Evolutionary conservation across 768 basidiomycete species (phyloP).

Genomic region (Boletus rubescentipes): DNA sequence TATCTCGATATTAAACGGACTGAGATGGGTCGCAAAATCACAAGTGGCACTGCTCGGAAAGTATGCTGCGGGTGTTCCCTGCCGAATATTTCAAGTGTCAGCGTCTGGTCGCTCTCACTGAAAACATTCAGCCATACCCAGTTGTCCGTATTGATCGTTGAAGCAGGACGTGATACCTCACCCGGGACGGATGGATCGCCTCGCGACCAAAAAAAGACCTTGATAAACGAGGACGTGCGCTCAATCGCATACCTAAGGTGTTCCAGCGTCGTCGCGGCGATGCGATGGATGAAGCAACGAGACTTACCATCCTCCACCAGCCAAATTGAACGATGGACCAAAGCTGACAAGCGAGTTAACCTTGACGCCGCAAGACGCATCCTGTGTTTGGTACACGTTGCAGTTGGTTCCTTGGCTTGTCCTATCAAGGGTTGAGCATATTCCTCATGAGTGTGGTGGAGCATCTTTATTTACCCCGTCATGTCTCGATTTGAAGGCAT

Average conservation of each 20-base stretch:
- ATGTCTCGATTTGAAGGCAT: slow-evolving; percentile 32
- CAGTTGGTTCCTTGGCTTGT: slow-evolving; percentile 30
- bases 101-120: background rate
- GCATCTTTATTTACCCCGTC: slow-evolving; percentile 28
- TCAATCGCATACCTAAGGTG: slow-evolving; percentile 37
- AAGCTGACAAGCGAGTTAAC: slow-evolving; percentile 27
- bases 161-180: slow-evolving; percentile 29
- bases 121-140: slow-evolving; percentile 23
- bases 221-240: slow-evolving; percentile 33
- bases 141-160: slow-evolving; percentile 13
- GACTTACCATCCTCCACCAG: slow-evolving; percentile 37
- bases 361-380: slow-evolving; percentile 33
- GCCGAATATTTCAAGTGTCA: background rate
- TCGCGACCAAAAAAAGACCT: slow-evolving; percentile 42
- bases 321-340: slow-evolving; percentile 36
- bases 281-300: background rate
- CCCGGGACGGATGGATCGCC: slow-evolving; percentile 29
- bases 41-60: slow-evolving; percentile 60
- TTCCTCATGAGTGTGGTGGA: background rate
- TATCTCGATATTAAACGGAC: slow-evolving; percentile 62
- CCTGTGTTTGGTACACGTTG: slow-evolving; percentile 26
- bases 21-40: slow-evolving; percentile 53
- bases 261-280: background rate
- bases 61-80: slow-evolving; percentile 60
- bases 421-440: slow-evolving; percentile 14